Evolutionary conservation across 2,329 filamentous ascomycete genomes (phyloP).

Genomic region (Colletotrichum sp.): DNA sequence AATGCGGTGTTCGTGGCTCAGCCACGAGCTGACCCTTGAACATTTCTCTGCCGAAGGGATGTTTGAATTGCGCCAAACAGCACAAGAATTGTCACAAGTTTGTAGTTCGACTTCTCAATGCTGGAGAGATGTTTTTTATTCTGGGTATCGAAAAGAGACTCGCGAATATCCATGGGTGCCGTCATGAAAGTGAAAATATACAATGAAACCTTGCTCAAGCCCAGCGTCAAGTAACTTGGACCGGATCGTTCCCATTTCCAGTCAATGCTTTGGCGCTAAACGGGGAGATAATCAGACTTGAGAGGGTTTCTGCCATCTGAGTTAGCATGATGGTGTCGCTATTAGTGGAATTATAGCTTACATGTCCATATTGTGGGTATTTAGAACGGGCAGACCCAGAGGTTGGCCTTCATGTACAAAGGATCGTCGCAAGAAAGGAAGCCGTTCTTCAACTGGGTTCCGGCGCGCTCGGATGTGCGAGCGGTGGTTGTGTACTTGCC

Average conservation of each 20-base stretch:
- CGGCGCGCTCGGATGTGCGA: not conserved
- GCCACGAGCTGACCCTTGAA: too few relatives aligned
- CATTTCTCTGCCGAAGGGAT: too few relatives aligned
- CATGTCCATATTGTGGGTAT: not conserved
- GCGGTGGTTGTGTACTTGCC: not conserved
- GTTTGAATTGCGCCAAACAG: too few relatives aligned
- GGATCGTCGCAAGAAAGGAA: not conserved
- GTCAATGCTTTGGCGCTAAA: fast-evolving
- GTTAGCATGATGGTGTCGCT: too few relatives aligned
- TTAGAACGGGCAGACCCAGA: not conserved
- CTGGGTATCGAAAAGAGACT: not conserved
- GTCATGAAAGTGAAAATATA: not conserved
- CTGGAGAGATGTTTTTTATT: not conserved
- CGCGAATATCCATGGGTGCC: fast-evolving
- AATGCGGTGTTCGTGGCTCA: too few relatives aligned
- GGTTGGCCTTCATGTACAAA: not conserved
- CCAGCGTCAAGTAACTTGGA: not conserved
- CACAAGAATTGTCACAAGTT: too few relatives aligned
- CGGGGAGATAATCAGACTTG: too few relatives aligned
- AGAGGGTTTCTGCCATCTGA: not conserved
- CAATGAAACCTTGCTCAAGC: not conserved
- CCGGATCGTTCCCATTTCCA: fast-evolving
- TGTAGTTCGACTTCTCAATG: too few relatives aligned
- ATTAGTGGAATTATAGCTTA: too few relatives aligned
- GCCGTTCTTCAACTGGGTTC: not conserved